These are phyloP conservation scores for Plantago ovata DNA, from an alignment of 257 asterid species.

Conservation along the genomic window DNA sequence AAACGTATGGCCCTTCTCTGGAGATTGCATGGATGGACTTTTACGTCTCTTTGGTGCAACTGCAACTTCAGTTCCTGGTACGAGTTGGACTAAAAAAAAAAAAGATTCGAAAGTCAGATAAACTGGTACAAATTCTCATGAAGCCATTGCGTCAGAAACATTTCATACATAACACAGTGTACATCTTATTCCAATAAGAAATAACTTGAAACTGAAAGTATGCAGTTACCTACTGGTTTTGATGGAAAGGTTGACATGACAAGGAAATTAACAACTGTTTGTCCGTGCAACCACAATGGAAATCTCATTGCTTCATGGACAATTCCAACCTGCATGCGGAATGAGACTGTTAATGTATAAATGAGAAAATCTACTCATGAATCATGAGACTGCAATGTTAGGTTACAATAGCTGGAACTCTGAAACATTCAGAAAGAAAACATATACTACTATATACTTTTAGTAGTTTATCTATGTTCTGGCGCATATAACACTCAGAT, in stretches of 20 bases:
- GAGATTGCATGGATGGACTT: slow-evolving; percentile 39
- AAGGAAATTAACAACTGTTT: slow-evolving; percentile 62
- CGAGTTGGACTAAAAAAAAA: slow-evolving; percentile 83
- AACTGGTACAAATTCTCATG: background rate
- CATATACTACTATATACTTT: no score
- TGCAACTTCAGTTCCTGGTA: slow-evolving; percentile 93
- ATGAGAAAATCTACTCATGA: background rate
- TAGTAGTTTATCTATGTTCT: no score
- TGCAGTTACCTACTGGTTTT: slow-evolving; percentile 85
- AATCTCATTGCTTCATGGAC: slow-evolving; percentile 83
- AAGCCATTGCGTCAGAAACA: no score
- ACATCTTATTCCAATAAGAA: background rate
- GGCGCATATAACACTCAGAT: no score
- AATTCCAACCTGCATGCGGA: slow-evolving; percentile 70
- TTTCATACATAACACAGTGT: background rate
- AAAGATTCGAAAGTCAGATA: slow-evolving; percentile 34
- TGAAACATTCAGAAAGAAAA: no score
- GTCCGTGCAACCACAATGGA: slow-evolving; percentile 94
- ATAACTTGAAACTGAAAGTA: slow-evolving; percentile 8
- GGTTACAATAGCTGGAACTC: no score
- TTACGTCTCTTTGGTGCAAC: slow-evolving; percentile 93
- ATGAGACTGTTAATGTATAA: slow-evolving; percentile 8
- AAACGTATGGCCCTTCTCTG: slow-evolving; percentile 28
- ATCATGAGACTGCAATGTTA: no score
- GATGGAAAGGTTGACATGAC: slow-evolving; percentile 78